phyloP scores from a whole-genome alignment of 208 protist genomes.

The Balamuthia mandrillaris region DNA sequence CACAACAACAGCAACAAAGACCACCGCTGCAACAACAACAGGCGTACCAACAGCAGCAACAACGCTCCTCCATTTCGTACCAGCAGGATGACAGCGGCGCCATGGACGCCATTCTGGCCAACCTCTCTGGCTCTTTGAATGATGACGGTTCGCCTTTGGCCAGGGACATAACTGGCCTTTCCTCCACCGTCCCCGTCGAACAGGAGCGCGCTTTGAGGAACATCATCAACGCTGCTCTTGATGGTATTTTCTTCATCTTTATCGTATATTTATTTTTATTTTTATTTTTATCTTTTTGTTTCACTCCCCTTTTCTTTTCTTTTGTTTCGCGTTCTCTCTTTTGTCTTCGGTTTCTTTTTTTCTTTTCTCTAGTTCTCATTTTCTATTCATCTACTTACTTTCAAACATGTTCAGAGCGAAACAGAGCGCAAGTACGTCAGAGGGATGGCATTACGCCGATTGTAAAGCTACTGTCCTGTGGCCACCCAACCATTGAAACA shows the following conservation, averaged over 20 bases:
- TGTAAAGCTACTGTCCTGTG: not conserved
- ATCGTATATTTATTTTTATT: too few relatives aligned
- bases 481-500: not conserved
- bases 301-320: too few relatives aligned
- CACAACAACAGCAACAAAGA: too few relatives aligned
- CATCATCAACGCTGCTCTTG: conserved; percentile 29
- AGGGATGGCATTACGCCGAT: conserved; percentile 10
- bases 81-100: too few relatives aligned
- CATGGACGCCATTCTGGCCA: conserved; percentile 22
- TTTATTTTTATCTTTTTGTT: too few relatives aligned
- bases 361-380: too few relatives aligned
- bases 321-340: too few relatives aligned
- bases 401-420: conserved; percentile 19
- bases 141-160: not conserved
- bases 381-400: too few relatives aligned
- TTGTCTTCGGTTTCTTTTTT: too few relatives aligned
- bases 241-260: not conserved
- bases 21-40: too few relatives aligned
- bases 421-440: not conserved
- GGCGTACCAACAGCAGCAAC: too few relatives aligned
- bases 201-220: conserved; percentile 12
- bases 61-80: too few relatives aligned
- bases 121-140: not conserved
- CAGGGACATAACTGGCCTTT: conserved; percentile 15
- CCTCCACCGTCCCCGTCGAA: not conserved